phyloP scores from a whole-genome alignment of 352 stramenopile genomes.

The Thalassiosira pacifica region DNA sequence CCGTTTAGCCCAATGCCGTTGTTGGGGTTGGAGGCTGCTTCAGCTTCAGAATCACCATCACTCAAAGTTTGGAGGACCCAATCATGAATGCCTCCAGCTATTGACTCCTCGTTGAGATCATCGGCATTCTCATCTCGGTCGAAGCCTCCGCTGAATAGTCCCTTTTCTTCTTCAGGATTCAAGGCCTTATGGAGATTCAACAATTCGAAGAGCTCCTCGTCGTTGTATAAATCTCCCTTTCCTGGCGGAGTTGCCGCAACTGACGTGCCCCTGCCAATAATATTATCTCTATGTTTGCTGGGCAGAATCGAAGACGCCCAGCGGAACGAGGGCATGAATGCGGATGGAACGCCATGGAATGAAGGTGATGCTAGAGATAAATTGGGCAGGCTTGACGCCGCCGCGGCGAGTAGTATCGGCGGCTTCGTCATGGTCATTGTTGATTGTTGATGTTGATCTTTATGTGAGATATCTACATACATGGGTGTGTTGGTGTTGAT shows the following conservation, averaged over 20 bases:
- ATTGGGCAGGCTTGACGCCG: not conserved
- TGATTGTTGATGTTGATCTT: too few relatives aligned
- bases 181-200: constrained; percentile 72
- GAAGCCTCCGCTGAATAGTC: not conserved
- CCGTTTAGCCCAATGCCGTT: not conserved
- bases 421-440: not conserved
- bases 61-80: constrained; percentile 47
- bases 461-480: too few relatives aligned
- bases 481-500: too few relatives aligned
- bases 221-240: constrained; percentile 77
- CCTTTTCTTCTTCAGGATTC: constrained; percentile 25
- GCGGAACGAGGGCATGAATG: not conserved
- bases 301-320: not conserved
- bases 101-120: not conserved
- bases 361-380: not conserved
- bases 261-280: not conserved
- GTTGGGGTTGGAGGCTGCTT: constrained; percentile 4
- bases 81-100: constrained; percentile 46
- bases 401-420: not conserved
- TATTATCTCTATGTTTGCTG: not conserved
- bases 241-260: constrained; percentile 27
- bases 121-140: constrained; percentile 20
- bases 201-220: constrained; percentile 74
- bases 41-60: constrained; percentile 1
- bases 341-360: not conserved